A percentile compares a stretch with the other conserved stretches of the same genome.
phyloP scores from a whole-genome alignment of 2,329 filamentous ascomycete genomes.

The Sporothrix humicola region DNA sequence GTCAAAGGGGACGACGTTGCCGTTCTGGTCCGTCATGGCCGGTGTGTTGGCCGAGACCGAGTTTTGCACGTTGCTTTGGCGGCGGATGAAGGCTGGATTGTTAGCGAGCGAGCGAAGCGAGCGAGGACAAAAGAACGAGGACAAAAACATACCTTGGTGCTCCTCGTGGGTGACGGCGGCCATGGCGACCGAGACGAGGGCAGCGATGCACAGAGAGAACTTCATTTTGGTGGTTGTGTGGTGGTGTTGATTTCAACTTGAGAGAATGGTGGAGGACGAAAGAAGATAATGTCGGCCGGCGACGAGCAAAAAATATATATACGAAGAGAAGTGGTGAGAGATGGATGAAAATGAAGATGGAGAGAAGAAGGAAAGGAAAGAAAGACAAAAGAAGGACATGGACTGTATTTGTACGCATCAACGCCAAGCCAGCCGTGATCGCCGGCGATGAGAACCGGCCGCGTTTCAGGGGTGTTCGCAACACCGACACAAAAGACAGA shows the following conservation, averaged over 20 bases:
- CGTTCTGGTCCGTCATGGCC: slow-evolving; percentile 55
- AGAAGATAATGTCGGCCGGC: slow-evolving; percentile 56
- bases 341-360: slow-evolving; percentile 32
- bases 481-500: neutral
- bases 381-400: slow-evolving; percentile 34
- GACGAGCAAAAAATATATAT: slow-evolving; percentile 50
- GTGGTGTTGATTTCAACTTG: slow-evolving; percentile 21
- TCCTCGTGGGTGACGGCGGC: slow-evolving; percentile 48
- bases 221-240: slow-evolving; percentile 56
- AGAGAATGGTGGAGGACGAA: slow-evolving; percentile 32
- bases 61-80: slow-evolving; percentile 38
- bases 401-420: slow-evolving; percentile 37
- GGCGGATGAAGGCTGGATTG: slow-evolving; percentile 32
- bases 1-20: slow-evolving; percentile 55
- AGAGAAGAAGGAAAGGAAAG: slow-evolving; percentile 35
- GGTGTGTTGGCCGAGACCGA: slow-evolving; percentile 47
- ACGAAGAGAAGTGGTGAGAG: slow-evolving; percentile 34
- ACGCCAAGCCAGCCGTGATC: slow-evolving; percentile 34
- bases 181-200: slow-evolving; percentile 55
- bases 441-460: slow-evolving; percentile 28
- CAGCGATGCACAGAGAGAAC: slow-evolving; percentile 55
- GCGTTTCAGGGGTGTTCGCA: slow-evolving; percentile 33
- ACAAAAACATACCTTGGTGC: slow-evolving; percentile 39
- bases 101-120: neutral
- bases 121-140: neutral